Evolutionary conservation across 2,329 filamentous ascomycete genomes (phyloP).

Genomic region (Penicillium fuscoglaucum): DNA sequence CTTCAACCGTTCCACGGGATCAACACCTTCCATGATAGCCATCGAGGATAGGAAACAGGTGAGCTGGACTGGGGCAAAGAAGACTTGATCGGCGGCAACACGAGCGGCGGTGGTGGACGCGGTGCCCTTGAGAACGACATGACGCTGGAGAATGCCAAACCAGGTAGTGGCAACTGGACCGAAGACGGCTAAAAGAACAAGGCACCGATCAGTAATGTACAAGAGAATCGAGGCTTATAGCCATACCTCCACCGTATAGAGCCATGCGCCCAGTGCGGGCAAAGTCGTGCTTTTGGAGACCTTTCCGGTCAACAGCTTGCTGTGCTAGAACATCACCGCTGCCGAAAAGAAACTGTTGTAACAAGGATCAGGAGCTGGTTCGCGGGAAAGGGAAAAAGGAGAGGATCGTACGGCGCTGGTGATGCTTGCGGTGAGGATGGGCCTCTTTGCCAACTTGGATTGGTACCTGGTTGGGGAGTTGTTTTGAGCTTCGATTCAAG

Average conservation of each 20-base stretch:
- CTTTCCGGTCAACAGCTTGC: constrained; percentile 81
- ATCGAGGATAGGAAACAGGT: constrained; percentile 79
- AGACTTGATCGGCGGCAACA: constrained; percentile 74
- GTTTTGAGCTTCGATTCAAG: constrained; percentile 16
- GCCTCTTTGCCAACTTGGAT: constrained; percentile 73
- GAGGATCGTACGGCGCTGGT: constrained; percentile 67
- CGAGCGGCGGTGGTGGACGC: constrained; percentile 73
- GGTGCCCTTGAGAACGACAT: constrained; percentile 64
- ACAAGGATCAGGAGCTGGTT: background rate
- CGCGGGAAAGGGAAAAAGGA: background rate
- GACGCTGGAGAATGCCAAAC: constrained; percentile 75
- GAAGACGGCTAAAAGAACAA: constrained; percentile 62
- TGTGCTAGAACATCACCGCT: constrained; percentile 90
- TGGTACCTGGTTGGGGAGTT: constrained; percentile 69
- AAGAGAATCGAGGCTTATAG: background rate
- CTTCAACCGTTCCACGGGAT: constrained; percentile 67
- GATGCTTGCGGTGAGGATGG: constrained; percentile 84
- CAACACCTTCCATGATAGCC: constrained; percentile 74
- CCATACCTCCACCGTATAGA: constrained; percentile 51
- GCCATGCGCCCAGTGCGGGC: constrained; percentile 51
- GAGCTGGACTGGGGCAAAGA: constrained; percentile 84
- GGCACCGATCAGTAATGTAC: constrained; percentile 1
- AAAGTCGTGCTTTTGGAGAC: constrained; percentile 71
- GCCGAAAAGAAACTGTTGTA: constrained; percentile 72
- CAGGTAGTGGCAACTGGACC: constrained; percentile 84